Evolutionary conservation across 2,329 filamentous ascomycete genomes (phyloP).

Genomic region (Arthrinium puccinioides): DNA sequence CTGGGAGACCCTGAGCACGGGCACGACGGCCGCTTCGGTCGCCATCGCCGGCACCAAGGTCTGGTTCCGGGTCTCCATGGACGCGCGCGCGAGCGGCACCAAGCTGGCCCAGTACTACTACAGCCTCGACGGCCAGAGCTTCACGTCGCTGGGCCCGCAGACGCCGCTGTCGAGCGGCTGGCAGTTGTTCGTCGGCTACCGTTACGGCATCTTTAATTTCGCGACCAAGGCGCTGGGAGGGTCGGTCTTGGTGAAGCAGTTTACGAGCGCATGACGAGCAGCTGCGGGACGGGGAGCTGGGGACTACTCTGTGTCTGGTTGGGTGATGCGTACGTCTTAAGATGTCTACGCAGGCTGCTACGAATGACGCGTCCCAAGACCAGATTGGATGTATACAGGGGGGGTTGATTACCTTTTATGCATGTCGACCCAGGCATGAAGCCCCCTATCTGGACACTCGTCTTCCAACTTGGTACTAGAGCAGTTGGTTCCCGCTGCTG

Average conservation of each 20-base stretch:
- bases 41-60: conserved; percentile 18
- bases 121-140: conserved; percentile 30
- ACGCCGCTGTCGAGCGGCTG: conserved; percentile 31
- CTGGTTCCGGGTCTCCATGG: conserved; percentile 26
- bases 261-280: conserved; percentile 3
- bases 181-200: conserved; percentile 36
- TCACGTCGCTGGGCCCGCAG: conserved; percentile 20
- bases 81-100: conserved; percentile 20
- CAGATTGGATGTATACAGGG: too few relatives aligned
- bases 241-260: conserved; percentile 11
- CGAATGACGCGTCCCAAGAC: too few relatives aligned
- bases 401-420: too few relatives aligned
- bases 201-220: conserved; percentile 39
- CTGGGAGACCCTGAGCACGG: conserved; percentile 13
- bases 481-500: too few relatives aligned
- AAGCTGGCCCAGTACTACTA: conserved; percentile 15
- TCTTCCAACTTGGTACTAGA: too few relatives aligned
- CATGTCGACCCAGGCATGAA: too few relatives aligned
- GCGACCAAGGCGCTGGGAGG: conserved; percentile 34
- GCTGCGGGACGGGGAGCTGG: too few relatives aligned
- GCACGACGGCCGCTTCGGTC: conserved; percentile 17
- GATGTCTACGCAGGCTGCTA: too few relatives aligned
- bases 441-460: too few relatives aligned
- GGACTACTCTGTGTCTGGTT: too few relatives aligned
- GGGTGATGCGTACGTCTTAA: too few relatives aligned